Base-by-base conservation (phyloP, 306 rosid genomes). In the Amphicarpaea edgeworthii region DNA sequence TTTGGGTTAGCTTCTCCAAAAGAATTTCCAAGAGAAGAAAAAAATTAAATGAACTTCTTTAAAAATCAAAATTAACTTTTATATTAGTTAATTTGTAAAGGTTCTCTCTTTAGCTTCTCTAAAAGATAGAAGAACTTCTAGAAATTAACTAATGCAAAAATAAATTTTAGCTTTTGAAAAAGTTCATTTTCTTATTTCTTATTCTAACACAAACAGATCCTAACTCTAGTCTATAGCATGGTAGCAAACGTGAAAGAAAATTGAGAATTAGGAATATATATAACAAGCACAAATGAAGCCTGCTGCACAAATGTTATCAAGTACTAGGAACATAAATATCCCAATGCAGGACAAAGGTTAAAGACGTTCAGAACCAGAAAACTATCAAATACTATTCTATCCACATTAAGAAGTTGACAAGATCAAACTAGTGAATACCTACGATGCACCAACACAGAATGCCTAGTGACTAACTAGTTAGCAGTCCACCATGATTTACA, bases 391-490 rank as follows among this genome's bases (percentile, higher is more conserved):
- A 28, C 20, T 41, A 46, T 62, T 46, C 64, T 58, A 66, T 69
- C 87, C 83, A 68, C 53, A 64, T 70, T 19, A 75, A 72, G 79
- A 75, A 72, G 79, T 57, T 81, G 49, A 74, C 62, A 49, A 59
- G 74, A 83, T 82, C 66, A 23, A 43, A 54, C 59, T 71, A 71
- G 75, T 3, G 16, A 73, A 65, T 63, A 50, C 79, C 80, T 60
- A 70, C 30, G 82, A 37, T 12, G 57, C 65, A 79, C 82, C 85
- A 69, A 38, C 70, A 12, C 49, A 64, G 28, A 37, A 40, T 38
- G 76, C 72, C 83, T 54, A 78, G 83, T 65, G 68, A 72, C 82
- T 80, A 81, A 64, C 79, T 67, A 78, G 86, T 83, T 84, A 87
- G 85, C 73, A 55, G 75, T 73, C 86, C 86, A 68, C 58, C 81